A percentile compares a stretch with the other conserved stretches of the same genome.
Evolutionary conservation across 2,329 filamentous ascomycete species (phyloP).

Genomic region (Nemania sp.): DNA sequence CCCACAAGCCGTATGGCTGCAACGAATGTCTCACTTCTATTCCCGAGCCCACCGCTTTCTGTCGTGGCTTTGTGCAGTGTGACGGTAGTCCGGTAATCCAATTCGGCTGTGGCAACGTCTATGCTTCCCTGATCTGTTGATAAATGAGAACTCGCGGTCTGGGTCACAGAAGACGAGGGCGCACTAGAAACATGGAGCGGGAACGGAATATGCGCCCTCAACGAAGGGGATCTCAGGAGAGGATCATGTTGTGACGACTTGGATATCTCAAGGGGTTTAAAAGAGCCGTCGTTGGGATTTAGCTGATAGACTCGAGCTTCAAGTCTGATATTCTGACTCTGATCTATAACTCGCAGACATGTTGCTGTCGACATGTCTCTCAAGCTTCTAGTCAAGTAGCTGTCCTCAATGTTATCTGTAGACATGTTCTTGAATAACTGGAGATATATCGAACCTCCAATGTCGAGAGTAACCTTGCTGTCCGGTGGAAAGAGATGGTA

Average conservation of each 20-base stretch:
- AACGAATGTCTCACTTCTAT: conserved; percentile 5
- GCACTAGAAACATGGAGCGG: no score
- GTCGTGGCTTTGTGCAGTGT: background rate
- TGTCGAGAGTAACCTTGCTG: conserved; percentile 8
- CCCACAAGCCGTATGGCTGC: conserved; percentile 2
- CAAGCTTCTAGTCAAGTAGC: background rate
- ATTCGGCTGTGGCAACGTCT: background rate
- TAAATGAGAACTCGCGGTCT: no score
- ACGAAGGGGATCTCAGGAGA: background rate
- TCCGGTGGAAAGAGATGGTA: background rate
- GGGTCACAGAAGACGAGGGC: no score
- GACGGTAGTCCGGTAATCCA: background rate
- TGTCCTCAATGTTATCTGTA: background rate
- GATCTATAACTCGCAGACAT: conserved; percentile 3
- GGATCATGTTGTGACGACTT: background rate
- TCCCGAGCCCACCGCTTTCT: background rate
- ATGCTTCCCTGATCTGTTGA: background rate
- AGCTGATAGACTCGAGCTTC: conserved; percentile 7
- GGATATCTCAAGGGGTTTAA: background rate
- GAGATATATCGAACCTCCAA: conserved; percentile 18
- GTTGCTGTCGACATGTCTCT: background rate
- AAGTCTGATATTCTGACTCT: background rate
- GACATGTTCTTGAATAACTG: conserved; percentile 1
- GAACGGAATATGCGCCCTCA: no score
- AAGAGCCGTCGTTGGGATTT: background rate